Evolutionary conservation across 768 basidiomycete species (phyloP), one percentile per base, ranked within the genome.

Genomic region (Leucosporidium scottii): DNA sequence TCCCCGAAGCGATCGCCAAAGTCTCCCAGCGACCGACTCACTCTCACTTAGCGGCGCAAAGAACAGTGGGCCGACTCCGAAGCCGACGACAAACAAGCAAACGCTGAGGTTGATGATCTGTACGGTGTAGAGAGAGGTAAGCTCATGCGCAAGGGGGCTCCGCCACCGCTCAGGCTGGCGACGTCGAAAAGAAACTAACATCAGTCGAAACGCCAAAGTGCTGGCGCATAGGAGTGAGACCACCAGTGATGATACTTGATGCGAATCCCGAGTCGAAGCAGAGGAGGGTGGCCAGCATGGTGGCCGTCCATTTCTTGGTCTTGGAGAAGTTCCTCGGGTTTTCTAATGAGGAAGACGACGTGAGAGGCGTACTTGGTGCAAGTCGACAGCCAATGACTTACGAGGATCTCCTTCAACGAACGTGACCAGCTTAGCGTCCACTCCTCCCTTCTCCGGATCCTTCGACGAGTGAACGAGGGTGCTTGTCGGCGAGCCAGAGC

Each of bases 1-100:
- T 10, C 39, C 31, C 39, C 61, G 28, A 49, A 34, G 7, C 7
- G 8, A 23, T 23, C 36, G 20, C 28, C 21, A 50, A 8, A 48
- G 7, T 34, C 8, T 20, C 47, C 2, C 25, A 28, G 10, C 23
- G 13, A 28, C 3, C 39, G 13, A 54, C 66, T 3, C 12, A 63
- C 62, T 60, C 27, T 69, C 68, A 0, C 60, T 62, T 1, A 73
- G 61, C 0, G 78, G 78, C 1, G 78, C 73, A 44, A 77, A 76
- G n/a, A 78, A 17, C 8, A 79, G 63, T 0, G 78, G 78, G 15
- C 78, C 78, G 28, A 79, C 31, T 25, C 76, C 77, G 60, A 77
- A 76, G 13, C 74, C 74, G 36, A 68, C 44, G 39, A 74, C 69
- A n/a, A 71, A 73, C 34, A 72, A 44, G 8, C 54, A 61, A 20